Evolutionary conservation across 1,284 basidiomycete genomes (phyloP).

Genomic region (Mixia osmundae): DNA sequence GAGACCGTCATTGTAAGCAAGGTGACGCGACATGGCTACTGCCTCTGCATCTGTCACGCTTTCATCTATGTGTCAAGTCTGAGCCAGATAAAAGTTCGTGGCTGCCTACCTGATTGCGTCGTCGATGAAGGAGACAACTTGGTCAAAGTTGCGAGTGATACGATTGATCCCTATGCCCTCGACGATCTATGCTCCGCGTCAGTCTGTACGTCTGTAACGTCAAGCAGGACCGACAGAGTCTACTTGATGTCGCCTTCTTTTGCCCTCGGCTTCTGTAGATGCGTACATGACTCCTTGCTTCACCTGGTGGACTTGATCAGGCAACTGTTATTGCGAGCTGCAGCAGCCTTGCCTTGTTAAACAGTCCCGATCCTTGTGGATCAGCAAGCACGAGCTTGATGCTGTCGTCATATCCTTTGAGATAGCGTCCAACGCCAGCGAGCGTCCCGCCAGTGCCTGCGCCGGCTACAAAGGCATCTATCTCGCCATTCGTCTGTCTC

Average conservation of each 20-base stretch:
- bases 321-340: not conserved
- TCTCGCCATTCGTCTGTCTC: constrained; percentile 58
- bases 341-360: constrained; percentile 47
- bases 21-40: constrained; percentile 36
- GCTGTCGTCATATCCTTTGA: constrained; percentile 41
- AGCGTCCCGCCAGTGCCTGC: constrained; percentile 92
- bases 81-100: not conserved
- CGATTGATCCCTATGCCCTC: constrained; percentile 64
- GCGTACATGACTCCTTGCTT: constrained; percentile 89
- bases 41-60: constrained; percentile 24
- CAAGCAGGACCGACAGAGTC: constrained; percentile 40
- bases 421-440: constrained; percentile 53
- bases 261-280: constrained; percentile 73
- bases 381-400: constrained; percentile 61
- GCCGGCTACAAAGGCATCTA: constrained; percentile 81
- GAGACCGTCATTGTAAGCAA: constrained; percentile 69
- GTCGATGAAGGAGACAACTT: constrained; percentile 55
- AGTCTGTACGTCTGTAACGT: not conserved
- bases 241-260: constrained; percentile 70
- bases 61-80: not conserved
- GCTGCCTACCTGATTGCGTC: constrained; percentile 51
- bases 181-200: constrained; percentile 18
- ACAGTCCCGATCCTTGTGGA: constrained; percentile 82
- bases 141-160: constrained; percentile 55
- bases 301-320: constrained; percentile 28